Base-by-base conservation (phyloP, 177 flowering plant genomes). In the Vitis hybrid region DNA sequence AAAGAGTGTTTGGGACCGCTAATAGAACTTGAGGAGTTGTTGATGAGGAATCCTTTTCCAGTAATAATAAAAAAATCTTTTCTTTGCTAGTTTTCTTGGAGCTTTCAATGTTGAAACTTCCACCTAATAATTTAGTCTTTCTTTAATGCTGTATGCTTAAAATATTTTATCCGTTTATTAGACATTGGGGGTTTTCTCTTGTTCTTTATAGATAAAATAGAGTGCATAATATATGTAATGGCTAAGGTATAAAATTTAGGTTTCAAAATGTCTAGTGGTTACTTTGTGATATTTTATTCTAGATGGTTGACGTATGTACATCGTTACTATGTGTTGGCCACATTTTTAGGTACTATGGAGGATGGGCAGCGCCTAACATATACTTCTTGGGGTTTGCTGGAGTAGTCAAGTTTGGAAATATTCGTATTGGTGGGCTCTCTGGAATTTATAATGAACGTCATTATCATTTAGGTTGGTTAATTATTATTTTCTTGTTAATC, bases 341-440 rank as follows among this genome's bases (percentile, higher is more conserved):
- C 29, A 73, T 19, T 62, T 59, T 49, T 74, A 95, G 98, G 82
- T 95, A 91, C 69, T 91, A 95, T 80, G 99, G 99, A 67, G 99
- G 98, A 70, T 95, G 97, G 98, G 91, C 85, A 29, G 98, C 98
- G 20, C 97, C 97, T 64, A 85, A 95, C 67, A 93, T 93, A 68
- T 95, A 86, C 79, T 95, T 93, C 81, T 69, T 95, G 84, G 99
- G 99, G 26, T 90, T 83, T 84, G 89, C 96, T 74, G 98, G 99
- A 69, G 92, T 95, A 50, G 79, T 95, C 69, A 95, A 83, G 82
- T 95, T 93, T 84, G 99, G 98, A 1, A 84, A 82, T 70, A 69
- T 95, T 62, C 94, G 99, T 63, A 90, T 95, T 67, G 99, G 98
- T 73, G 98, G 99, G 11, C 84, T 95, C 11, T 95, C 99, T 71